Conservation (phyloP, 768 basidiomycete genomes). For the Chlorophyllum brunneum region DNA sequence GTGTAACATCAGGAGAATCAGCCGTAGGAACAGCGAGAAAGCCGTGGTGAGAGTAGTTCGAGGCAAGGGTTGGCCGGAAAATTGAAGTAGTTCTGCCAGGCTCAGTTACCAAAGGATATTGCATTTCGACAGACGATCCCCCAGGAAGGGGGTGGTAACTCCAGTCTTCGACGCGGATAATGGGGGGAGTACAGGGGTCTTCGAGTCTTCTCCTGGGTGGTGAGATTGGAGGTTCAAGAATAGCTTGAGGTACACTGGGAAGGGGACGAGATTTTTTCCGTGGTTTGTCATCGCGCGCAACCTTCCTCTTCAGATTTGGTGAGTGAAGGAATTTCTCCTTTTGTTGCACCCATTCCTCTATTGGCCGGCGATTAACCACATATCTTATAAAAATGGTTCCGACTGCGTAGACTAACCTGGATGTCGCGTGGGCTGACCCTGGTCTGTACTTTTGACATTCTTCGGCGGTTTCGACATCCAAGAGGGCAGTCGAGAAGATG, state of each 20-base stretch:
- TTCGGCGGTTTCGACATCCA: background rate
- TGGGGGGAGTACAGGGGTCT: background rate
- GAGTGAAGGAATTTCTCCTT: background rate
- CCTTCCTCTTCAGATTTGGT: background rate
- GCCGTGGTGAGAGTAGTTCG: background rate
- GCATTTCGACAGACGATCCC: too few species aligned
- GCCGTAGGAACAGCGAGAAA: background rate
- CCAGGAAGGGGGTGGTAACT: background rate
- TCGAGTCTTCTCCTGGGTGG: background rate
- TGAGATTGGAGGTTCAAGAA: background rate
- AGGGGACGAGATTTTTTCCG: background rate
- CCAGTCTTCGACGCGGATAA: conserved; percentile 9
- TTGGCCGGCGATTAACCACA: background rate
- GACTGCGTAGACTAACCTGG: background rate
- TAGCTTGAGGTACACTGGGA: background rate
- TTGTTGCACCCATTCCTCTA: conserved; percentile 1
- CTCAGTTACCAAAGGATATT: too few species aligned
- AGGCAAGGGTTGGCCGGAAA: background rate
- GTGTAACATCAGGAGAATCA: too few species aligned
- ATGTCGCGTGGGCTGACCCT: background rate
- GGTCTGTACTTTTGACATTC: background rate
- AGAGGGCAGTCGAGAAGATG: background rate
- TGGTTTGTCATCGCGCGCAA: background rate
- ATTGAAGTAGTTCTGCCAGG: background rate
- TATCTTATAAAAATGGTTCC: background rate